These are phyloP conservation scores for Penicillium diatomitis DNA, from an alignment of 495 filamentous ascomycete genomes.

Conservation along the genomic window DNA sequence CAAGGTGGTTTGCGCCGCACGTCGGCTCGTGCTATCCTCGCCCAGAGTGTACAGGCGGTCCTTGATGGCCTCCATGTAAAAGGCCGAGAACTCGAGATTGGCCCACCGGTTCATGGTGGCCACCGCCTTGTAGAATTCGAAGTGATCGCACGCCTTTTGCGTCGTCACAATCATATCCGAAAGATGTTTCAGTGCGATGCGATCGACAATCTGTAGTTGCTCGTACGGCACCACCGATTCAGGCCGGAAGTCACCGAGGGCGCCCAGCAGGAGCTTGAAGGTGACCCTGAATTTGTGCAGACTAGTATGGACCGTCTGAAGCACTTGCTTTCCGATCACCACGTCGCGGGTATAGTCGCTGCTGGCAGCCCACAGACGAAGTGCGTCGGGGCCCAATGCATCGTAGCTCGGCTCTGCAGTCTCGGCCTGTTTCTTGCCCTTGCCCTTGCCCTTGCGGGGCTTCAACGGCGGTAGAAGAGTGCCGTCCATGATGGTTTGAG, in stretches of 20 bases:
- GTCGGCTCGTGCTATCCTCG: conserved; percentile 42
- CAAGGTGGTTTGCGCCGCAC: conserved; percentile 56
- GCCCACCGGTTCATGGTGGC: conserved; percentile 69
- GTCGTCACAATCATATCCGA: conserved; percentile 50
- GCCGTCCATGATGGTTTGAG: conserved; percentile 76
- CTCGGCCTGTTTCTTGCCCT: conserved; percentile 41
- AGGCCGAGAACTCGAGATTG: conserved; percentile 72
- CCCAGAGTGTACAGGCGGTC: conserved; percentile 79
- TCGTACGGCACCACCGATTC: conserved; percentile 28
- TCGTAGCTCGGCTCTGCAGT: conserved; percentile 42
- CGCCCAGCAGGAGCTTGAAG: conserved; percentile 80
- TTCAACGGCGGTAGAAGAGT: conserved; percentile 54
- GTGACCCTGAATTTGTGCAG: conserved; percentile 81
- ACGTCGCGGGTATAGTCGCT: conserved; percentile 89
- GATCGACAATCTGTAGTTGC: conserved; percentile 47
- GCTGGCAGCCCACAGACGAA: conserved; percentile 87
- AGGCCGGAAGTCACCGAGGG: conserved; percentile 53
- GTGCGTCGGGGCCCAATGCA: conserved; percentile 65
- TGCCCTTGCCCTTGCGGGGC: conserved; percentile 43
- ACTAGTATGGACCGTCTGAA: conserved; percentile 61
- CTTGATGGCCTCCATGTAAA: conserved; percentile 89
- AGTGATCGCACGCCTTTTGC: conserved; percentile 50
- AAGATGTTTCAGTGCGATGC: conserved; percentile 70
- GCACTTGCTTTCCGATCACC: conserved; percentile 61
- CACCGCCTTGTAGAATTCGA: conserved; percentile 77